Base-by-base conservation (phyloP, 345 rosid species). In the Eucalyptus marginata region DNA sequence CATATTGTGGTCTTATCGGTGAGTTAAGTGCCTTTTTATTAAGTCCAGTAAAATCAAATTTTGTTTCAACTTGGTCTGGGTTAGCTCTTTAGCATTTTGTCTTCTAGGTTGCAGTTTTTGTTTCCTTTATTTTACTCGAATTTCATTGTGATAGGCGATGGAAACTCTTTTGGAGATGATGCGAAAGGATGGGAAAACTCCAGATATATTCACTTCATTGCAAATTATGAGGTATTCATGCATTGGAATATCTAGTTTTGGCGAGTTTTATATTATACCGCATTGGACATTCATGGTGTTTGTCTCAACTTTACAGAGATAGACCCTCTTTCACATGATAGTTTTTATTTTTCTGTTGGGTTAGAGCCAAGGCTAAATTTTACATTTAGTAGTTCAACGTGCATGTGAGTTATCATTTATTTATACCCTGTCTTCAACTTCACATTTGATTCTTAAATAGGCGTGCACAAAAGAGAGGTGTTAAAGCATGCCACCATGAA, bases 81-180 rank as follows among this genome's bases (percentile, higher is more conserved):
- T 86, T 76, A 76, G 87, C 43, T 76, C 84, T 76, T 76, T 76
- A 76, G 15, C 1, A 5, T 76, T 76, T 12, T 40, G 16, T 36
- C 40, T 86, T 25, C 47, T 18, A 43, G n/a, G 59, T 22, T 87
- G 40, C 29, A 9, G 24, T 46, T 27, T 49, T 76, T 76, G 14
- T 76, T 76, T 36, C 84, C 47, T 10, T 76, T 29, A 49, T 51
- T 68, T 86, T 40, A 64, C 46, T 50, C 7, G 6, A 16, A 86
- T 56, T 85, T 58, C 68, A 29, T 86, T 83, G 49, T 93, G 86
- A 59, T 92, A 98, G 99, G 98, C 95, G 4, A 94, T 86, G 89
- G 97, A 95, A 90, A 92, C 95, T 43, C 93, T 98, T 87, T 85
- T 95, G 90, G 97, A 95, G 91, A 95, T 97, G 99, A 97, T 98